A percentile compares a stretch with the other conserved stretches of the same genome.
Evolutionary conservation across 768 basidiomycete species (phyloP).

Genomic region (Pulveroboletus frians): DNA sequence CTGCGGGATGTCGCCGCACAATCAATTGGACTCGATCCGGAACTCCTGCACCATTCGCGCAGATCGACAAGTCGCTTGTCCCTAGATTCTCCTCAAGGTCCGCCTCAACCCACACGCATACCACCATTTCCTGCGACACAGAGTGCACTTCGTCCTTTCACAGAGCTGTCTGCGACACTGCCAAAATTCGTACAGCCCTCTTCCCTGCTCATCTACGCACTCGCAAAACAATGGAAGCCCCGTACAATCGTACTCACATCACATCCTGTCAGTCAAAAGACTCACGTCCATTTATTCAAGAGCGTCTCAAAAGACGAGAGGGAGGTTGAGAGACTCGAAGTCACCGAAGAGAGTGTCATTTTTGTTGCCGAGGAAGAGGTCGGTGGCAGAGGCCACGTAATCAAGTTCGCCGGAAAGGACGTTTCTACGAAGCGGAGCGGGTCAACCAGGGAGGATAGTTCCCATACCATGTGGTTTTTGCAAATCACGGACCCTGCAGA

Average conservation of each 20-base stretch:
- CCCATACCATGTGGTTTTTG: slow-evolving; percentile 47
- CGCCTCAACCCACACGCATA: slow-evolving; percentile 5
- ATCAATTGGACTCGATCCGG: slow-evolving; percentile 62
- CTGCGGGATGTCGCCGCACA: slow-evolving; percentile 72
- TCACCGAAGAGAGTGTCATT: slow-evolving; percentile 71
- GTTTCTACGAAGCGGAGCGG: slow-evolving; percentile 40
- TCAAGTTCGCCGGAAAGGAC: slow-evolving; percentile 66
- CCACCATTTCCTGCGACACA: slow-evolving; percentile 63
- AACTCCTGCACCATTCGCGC: slow-evolving; percentile 39
- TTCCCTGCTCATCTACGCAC: slow-evolving; percentile 65
- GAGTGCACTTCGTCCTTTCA: slow-evolving; percentile 46
- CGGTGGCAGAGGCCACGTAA: slow-evolving; percentile 44
- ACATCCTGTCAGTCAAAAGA: slow-evolving; percentile 31
- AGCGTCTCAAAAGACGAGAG: slow-evolving; percentile 50
- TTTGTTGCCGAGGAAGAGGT: slow-evolving; percentile 60
- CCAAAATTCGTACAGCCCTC: slow-evolving; percentile 67
- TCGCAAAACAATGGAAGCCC: slow-evolving; percentile 68
- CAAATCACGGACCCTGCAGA: slow-evolving; percentile 58
- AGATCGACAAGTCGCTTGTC: slow-evolving; percentile 11
- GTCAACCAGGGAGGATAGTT: slow-evolving; percentile 6
- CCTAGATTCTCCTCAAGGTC: slow-evolving; percentile 16
- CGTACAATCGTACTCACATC: slow-evolving; percentile 59
- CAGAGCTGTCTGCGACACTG: slow-evolving; percentile 47
- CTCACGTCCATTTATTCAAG: slow-evolving; percentile 74
- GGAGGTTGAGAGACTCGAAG: slow-evolving; percentile 70